These are phyloP conservation scores for Cicer bijugum DNA, from an alignment of 306 rosid species.

Conservation along the genomic window DNA sequence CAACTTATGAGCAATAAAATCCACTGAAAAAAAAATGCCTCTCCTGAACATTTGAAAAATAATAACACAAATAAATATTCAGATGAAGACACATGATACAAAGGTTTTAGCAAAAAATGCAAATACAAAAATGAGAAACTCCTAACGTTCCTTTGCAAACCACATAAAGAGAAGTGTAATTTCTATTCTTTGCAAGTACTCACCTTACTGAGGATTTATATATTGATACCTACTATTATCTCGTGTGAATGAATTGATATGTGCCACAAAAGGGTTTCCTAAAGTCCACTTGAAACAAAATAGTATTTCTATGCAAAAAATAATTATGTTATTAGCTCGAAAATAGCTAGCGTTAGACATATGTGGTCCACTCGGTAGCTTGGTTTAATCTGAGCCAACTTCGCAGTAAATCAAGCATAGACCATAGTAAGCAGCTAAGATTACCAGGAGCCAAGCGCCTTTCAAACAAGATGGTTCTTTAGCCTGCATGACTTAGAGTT, in stretches of 20 bases:
- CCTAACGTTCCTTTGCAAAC: neutral
- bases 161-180: neutral
- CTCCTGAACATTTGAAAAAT: constrained; percentile 1
- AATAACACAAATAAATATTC: neutral
- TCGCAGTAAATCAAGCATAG: too few relatives aligned
- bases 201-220: constrained; percentile 1
- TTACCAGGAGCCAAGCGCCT: neutral
- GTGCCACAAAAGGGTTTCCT: neutral
- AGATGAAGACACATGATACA: neutral
- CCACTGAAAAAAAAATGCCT: constrained; percentile 13
- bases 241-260: neutral
- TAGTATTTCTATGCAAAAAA: neutral
- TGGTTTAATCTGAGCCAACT: too few relatives aligned
- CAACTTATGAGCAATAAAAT: constrained; percentile 13
- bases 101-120: too few relatives aligned
- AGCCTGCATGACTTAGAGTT: neutral
- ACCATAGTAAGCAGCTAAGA: too few relatives aligned
- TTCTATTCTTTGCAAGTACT: neutral
- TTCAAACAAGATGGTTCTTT: neutral
- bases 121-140: neutral
- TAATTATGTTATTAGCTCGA: neutral
- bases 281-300: neutral
- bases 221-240: neutral
- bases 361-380: too few relatives aligned
- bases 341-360: too few relatives aligned